A percentile compares a stretch with the other conserved stretches of the same genome.
These are phyloP conservation scores for Arctium minus DNA, from an alignment of 129 eudicot genomes.

Conservation along the genomic window DNA sequence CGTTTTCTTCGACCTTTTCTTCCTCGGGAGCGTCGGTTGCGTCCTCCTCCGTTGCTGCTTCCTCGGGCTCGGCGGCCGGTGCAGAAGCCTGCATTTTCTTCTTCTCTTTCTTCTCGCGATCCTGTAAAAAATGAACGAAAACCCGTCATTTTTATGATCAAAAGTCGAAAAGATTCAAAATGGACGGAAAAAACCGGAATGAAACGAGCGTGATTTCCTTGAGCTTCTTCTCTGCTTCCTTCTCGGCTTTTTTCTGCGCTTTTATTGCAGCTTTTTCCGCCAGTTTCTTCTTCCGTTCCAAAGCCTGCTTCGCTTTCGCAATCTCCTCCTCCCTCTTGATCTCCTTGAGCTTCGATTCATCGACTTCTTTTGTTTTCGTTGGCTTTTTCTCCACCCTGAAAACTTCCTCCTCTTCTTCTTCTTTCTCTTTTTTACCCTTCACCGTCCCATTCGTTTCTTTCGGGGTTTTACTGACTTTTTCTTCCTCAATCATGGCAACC, in stretches of 20 bases:
- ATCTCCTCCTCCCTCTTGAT: conserved; percentile 78
- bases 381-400: conserved; percentile 31
- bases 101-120: conserved; percentile 75
- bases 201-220: conserved; percentile 37
- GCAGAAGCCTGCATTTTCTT: conserved; percentile 59
- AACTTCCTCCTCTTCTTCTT: conserved; percentile 31
- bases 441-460: conserved; percentile 39
- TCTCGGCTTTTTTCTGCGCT: conserved; percentile 83
- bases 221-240: conserved; percentile 94
- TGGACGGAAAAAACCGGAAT: background rate
- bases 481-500: conserved; percentile 13
- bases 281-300: conserved; percentile 86
- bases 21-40: conserved; percentile 41
- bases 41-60: conserved; percentile 36
- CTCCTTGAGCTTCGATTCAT: conserved; percentile 64
- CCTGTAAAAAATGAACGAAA: conserved; percentile 39
- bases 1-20: conserved; percentile 48
- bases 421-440: conserved; percentile 37
- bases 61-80: conserved; percentile 39
- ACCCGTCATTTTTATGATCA: background rate
- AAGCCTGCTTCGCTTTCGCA: conserved; percentile 67
- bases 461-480: conserved; percentile 12
- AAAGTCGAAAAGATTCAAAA: background rate
- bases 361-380: conserved; percentile 38
- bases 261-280: conserved; percentile 86